phyloP scores from a whole-genome alignment of 1,284 basidiomycete species.

The Cryptococcus wingfieldii region DNA sequence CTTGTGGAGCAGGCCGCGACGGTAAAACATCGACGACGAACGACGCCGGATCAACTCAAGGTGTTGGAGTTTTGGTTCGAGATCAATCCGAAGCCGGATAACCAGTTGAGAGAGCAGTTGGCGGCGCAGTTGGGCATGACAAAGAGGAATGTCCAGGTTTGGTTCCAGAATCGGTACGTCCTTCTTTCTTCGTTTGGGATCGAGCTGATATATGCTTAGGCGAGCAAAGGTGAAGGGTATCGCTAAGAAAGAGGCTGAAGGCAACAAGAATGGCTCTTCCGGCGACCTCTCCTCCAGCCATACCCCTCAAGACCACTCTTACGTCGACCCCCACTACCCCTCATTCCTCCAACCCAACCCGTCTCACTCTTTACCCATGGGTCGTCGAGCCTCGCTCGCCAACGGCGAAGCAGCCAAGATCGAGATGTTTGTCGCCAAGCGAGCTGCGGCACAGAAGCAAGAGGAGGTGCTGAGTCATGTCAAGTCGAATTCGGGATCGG shows the following conservation, averaged over 20 bases:
- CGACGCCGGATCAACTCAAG: conserved; percentile 74
- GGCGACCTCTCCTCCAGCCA: neutral
- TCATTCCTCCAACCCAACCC: neutral
- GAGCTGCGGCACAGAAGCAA: conserved; percentile 14
- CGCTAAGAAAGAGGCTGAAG: conserved; percentile 40
- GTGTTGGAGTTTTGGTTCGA: conserved; percentile 80
- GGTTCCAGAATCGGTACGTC: conserved; percentile 82
- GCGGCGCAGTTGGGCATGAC: conserved; percentile 83
- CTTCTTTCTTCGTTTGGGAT: neutral
- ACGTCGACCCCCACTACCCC: neutral
- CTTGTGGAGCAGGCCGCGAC: conserved; percentile 34
- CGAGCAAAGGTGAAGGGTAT: conserved; percentile 75
- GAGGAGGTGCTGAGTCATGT: neutral
- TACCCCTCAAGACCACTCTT: neutral
- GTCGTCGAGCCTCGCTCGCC: conserved; percentile 33
- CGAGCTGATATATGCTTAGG: conserved; percentile 43
- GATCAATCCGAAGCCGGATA: conserved; percentile 83
- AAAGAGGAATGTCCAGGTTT: conserved; percentile 86
- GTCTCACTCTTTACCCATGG: conserved; percentile 20
- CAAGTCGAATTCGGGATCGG: neutral
- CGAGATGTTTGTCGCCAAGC: conserved; percentile 31
- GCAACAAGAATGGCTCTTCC: neutral
- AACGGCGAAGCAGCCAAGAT: conserved; percentile 37
- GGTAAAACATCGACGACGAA: conserved; percentile 84
- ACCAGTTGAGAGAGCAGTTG: conserved; percentile 68